phyloP scores from a whole-genome alignment of 768 basidiomycete species.

The Kwoniella europaea region DNA sequence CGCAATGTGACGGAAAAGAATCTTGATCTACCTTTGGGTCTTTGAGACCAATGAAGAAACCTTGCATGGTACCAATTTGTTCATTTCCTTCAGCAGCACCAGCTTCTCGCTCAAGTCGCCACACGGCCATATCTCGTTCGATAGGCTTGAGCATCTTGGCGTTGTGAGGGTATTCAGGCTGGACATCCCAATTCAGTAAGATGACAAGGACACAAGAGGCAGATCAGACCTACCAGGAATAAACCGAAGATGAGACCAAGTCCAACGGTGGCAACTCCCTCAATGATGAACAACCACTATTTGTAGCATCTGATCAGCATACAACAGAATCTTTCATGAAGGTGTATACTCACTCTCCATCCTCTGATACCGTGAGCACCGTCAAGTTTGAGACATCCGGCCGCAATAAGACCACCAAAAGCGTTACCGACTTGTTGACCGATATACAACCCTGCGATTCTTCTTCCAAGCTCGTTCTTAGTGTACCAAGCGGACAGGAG shows the following conservation, averaged over 20 bases:
- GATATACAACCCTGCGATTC: constrained; percentile 44
- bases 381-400: constrained; percentile 39
- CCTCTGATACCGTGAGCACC: constrained; percentile 47
- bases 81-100: constrained; percentile 33
- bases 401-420: constrained; percentile 50
- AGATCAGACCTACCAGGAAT: constrained; percentile 13
- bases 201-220: not conserved
- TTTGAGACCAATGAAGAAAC: constrained; percentile 16
- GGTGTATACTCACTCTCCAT: constrained; percentile 51
- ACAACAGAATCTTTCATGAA: not conserved
- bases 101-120: constrained; percentile 33
- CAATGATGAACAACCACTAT: constrained; percentile 6
- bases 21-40: constrained; percentile 22
- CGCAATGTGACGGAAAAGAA: not conserved
- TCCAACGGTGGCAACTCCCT: constrained; percentile 28
- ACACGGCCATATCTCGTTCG: constrained; percentile 37
- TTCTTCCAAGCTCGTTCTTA: constrained; percentile 43
- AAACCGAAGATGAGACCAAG: constrained; percentile 15
- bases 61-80: constrained; percentile 7
- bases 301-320: too few species aligned
- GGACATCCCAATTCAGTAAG: not conserved
- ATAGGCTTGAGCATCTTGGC: constrained; percentile 30
- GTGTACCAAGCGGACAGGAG: constrained; percentile 46
- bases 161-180: constrained; percentile 40
- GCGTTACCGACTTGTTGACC: constrained; percentile 52